Percentiles rank a stretch among this genome's conserved stretches.
phyloP scores from a whole-genome alignment of 2,329 filamentous ascomycete species.

The Pezicula radicicola region DNA sequence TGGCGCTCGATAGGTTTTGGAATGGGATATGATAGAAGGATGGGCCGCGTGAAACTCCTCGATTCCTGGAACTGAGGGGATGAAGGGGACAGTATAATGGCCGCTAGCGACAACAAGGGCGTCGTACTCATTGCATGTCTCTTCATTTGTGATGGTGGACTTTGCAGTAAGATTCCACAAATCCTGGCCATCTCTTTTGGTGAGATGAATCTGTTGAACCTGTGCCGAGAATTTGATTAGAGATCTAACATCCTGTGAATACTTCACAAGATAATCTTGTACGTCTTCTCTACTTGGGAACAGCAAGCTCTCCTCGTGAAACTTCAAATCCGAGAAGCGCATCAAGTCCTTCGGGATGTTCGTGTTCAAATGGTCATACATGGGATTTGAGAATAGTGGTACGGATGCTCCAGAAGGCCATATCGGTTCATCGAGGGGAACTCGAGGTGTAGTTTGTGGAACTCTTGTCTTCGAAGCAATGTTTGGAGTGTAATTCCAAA shows the following conservation, averaged over 20 bases:
- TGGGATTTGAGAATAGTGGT: conserved; percentile 71
- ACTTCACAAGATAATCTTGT: conserved; percentile 69
- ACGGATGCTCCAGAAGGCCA: conserved; percentile 34
- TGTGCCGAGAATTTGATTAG: conserved; percentile 69
- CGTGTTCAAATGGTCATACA: conserved; percentile 80
- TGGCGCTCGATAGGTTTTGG: conserved; percentile 74
- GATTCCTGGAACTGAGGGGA: conserved; percentile 62
- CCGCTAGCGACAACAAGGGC: conserved; percentile 74
- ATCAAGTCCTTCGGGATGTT: conserved; percentile 84
- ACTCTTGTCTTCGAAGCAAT: conserved; percentile 46
- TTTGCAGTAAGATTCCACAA: conserved; percentile 50
- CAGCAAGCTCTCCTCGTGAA: conserved; percentile 61
- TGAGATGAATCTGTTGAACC: conserved; percentile 56
- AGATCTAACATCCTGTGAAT: conserved; percentile 59
- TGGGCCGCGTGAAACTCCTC: conserved; percentile 55
- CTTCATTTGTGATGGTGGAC: conserved; percentile 21
- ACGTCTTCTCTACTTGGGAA: conserved; percentile 74
- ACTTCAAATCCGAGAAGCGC: conserved; percentile 70
- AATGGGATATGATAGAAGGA: conserved; percentile 64
- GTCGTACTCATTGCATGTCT: conserved; percentile 45
- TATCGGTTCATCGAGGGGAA: conserved; percentile 60
- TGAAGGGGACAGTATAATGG: conserved; percentile 67
- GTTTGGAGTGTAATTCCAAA: conserved; percentile 74
- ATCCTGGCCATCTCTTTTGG: conserved; percentile 28
- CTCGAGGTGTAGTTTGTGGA: conserved; percentile 67